Evolutionary conservation across 495 filamentous ascomycete genomes (phyloP), one percentile per base, ranked within the genome.

Genomic region (Aspergillus asperescens): DNA sequence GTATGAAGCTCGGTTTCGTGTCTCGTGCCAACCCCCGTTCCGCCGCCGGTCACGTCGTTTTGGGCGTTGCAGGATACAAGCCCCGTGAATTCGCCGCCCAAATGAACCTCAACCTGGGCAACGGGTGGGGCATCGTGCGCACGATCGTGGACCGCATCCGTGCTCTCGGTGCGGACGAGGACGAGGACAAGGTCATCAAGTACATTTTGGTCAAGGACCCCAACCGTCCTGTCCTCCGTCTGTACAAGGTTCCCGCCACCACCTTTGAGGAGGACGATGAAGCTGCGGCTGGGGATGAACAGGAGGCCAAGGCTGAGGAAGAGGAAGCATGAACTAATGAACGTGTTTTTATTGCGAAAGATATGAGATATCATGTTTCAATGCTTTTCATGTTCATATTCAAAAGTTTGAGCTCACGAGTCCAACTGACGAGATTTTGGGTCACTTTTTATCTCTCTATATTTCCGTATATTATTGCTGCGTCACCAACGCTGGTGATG

Each of bases 1-100:
- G 86, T 53, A 96, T 98, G 89, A 98, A 97, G 78, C 83, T 98
- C 63, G 93, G 93, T 82, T 98, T 98, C 71, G 90, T 98, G 56
- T 96, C 91, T 48, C 91, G 93, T 57, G 81, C 81, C 51, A 94
- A 89, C 72, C 90, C 94, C 49, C 92, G 93, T 79, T 81, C 81
- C 55, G 86, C 88, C 60, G 85, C 93, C 61, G 85, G 83, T 55
- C 93, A 98, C 70, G 88, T 97, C 64, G 82, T 98, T 54, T 86
- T 98, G 32, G 94, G 94, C 57, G 94, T 97, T 48, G 82, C 94
- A 5, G 89, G 89, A 71, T 96, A 95, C 82, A 97, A 97, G 77
- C 93, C 93, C 27, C 82, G 85, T 60, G 94, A 98, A 62, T 96
- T 98, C 62, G 94, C 94, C 43, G 79, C 81, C 67, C 93, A 98